Percentiles rank a stretch among this genome's conserved stretches.
Conservation (phyloP, 805 yeast genomes). For the Candida sithepensis region DNA sequence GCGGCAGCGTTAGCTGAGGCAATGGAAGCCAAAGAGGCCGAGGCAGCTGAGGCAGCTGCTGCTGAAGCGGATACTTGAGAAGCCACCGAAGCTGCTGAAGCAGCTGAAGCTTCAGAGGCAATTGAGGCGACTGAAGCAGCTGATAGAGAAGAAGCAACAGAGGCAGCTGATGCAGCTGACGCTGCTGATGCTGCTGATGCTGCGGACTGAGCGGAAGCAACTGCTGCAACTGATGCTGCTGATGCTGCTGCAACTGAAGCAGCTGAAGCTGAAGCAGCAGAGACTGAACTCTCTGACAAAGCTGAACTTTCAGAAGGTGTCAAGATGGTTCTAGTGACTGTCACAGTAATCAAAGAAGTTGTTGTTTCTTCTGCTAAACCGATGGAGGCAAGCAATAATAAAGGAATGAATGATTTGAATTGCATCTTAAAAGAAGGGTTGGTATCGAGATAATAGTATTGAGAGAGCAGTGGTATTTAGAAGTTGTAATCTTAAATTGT, state of each 20-base stretch:
- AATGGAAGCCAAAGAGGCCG: conserved; percentile 21
- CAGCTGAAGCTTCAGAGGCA: conserved; percentile 6
- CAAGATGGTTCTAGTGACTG: conserved; percentile 43
- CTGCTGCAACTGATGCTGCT: conserved; percentile 16
- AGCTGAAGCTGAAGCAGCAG: conserved; percentile 22
- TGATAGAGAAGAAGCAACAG: too few species aligned
- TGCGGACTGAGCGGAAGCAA: too few species aligned
- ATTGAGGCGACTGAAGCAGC: too few species aligned
- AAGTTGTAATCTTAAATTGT: too few species aligned
- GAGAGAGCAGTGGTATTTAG: too few species aligned
- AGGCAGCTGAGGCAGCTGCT: conserved; percentile 26
- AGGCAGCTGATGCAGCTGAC: conserved; percentile 23
- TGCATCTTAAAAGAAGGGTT: conserved; percentile 20
- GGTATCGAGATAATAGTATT: neutral
- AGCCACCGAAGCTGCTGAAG: conserved; percentile 5
- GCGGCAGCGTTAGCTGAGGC: conserved; percentile 19
- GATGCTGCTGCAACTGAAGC: conserved; percentile 19
- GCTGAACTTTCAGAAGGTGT: conserved; percentile 43
- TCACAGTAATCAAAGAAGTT: conserved; percentile 40
- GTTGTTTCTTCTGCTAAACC: conserved; percentile 35
- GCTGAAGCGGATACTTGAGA: too few species aligned
- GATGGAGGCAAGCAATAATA: conserved; percentile 21
- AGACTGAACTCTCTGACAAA: conserved; percentile 18
- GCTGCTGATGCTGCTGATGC: too few species aligned
- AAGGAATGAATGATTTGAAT: conserved; percentile 24